Base-by-base conservation (phyloP, 1,284 basidiomycete species). In the Pterulicium gracile region DNA sequence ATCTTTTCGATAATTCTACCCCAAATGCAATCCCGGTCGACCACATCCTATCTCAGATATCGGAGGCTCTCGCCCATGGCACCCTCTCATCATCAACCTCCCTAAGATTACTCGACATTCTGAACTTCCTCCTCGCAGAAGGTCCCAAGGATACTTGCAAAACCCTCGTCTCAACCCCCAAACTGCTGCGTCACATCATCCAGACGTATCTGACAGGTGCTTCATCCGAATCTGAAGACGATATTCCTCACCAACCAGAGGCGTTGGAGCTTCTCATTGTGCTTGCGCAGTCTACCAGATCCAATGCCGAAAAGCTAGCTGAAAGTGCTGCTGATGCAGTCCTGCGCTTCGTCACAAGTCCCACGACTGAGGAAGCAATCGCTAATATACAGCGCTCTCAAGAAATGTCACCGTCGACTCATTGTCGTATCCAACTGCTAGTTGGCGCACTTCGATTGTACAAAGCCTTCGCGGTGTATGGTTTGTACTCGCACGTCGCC, bases 321-420 rank as follows among this genome's bases (percentile, higher is more conserved):
- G 72, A 75, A 48, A 46, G 46, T 7, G 34, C 34, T 45, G 66
- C 77, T 21, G 76, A 89, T 63, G 65, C 79, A 0, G 73, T 93
- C 0, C 69, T 96, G 39, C 81, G 87, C 23, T 95, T 90, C 58
- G 60, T 93, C 36, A 71, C 81, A 0, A 66, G 75, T 20, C 68
- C 77, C 4, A 81, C 84, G 0, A 32, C 27, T 32, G 27, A 32
- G 10, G 27, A 32, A 32, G 27, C 7, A n/a, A 32, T 32, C 27
- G n/a, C 7, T 7, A 7, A n/a, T 32, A 7, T 32, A 7, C 60
- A 72, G 1, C 60, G 70, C 4, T 82, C 70, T 0, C 64, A 69
- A 0, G 74, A 73, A 46, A 58, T 69, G 0, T 52, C 55, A 4
- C 51, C 66, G 0, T 63, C 81, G 2, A 65, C 75, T 0, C n/a